Percentiles rank a stretch among this genome's conserved stretches.
These are phyloP conservation scores for Penicillium pulvis DNA, from an alignment of 495 filamentous ascomycete species.

Conservation along the genomic window DNA sequence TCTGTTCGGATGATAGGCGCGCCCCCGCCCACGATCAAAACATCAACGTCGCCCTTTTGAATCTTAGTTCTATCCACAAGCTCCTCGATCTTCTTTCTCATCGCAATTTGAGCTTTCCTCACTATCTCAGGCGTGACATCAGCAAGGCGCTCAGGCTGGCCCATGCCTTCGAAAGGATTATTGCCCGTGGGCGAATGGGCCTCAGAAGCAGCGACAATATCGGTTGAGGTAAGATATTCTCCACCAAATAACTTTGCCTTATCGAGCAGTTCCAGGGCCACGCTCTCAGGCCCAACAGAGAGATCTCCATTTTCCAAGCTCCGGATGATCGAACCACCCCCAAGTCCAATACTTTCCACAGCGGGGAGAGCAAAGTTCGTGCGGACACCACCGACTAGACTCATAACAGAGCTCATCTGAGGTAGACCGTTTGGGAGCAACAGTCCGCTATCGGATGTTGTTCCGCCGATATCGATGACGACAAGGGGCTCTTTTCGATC, in stretches of 20 bases:
- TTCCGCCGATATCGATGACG: conserved; percentile 54
- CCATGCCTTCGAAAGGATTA: conserved; percentile 20
- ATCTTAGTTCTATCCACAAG: conserved; percentile 29
- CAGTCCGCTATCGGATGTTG: conserved; percentile 51
- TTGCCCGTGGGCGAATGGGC: conserved; percentile 21
- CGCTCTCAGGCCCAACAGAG: conserved; percentile 57
- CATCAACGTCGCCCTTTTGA: conserved; percentile 35
- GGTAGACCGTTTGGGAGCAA: conserved; percentile 49
- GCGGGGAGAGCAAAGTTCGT: conserved; percentile 55
- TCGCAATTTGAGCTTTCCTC: conserved; percentile 11
- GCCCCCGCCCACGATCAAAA: conserved; percentile 34
- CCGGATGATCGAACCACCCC: conserved; percentile 53
- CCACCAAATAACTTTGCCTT: conserved; percentile 56
- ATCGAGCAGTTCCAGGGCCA: conserved; percentile 52
- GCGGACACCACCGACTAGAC: conserved; percentile 45
- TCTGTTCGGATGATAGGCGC: conserved; percentile 23
- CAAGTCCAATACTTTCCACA: conserved; percentile 54
- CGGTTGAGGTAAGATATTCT: conserved; percentile 49
- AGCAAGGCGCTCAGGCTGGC: conserved; percentile 6
- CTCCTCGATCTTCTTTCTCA: conserved; percentile 23
- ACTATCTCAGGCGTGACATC: conserved; percentile 17
- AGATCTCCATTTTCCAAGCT: conserved; percentile 31
- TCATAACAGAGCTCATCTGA: conserved; percentile 42
- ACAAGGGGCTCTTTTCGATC: conserved; percentile 24
- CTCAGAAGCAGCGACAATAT: conserved; percentile 45